Percentiles rank a stretch among this genome's conserved stretches.
These are phyloP conservation scores for Tetrapisispora iriomotensis DNA, from an alignment of 805 yeast species.

Conservation along the genomic window DNA sequence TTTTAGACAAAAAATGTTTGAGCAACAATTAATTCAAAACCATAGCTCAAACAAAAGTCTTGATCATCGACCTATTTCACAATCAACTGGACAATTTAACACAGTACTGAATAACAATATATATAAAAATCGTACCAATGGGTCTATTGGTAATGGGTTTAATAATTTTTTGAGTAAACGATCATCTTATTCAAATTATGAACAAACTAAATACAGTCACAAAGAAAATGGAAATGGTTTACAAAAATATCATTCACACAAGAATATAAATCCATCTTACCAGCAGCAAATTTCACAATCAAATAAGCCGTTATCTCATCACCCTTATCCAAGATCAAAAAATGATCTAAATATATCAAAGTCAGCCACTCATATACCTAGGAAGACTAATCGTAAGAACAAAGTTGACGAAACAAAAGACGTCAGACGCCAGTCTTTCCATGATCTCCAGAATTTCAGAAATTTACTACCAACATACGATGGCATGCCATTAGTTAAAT, in stretches of 20 bases:
- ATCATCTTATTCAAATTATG: constrained; percentile 19
- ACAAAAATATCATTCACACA: constrained; percentile 9
- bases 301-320: too few species aligned
- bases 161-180: constrained; percentile 12
- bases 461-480: neutral
- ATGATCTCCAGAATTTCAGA: neutral
- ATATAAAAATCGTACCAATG: too few species aligned
- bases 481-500: neutral
- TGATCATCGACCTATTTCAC: too few species aligned
- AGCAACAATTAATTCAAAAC: neutral
- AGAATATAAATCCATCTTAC: constrained; percentile 13
- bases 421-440: constrained; percentile 22
- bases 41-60: neutral
- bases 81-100: neutral
- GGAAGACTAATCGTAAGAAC: constrained; percentile 29
- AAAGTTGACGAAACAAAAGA: constrained; percentile 25
- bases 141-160: constrained; percentile 6
- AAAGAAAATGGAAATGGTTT: too few species aligned
- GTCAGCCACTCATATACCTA: constrained; percentile 6
- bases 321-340: too few species aligned
- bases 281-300: neutral
- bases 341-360: neutral
- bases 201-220: too few species aligned
- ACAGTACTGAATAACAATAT: too few species aligned
- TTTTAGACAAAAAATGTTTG: constrained; percentile 11